Base-by-base conservation (phyloP, 352 stramenopile species). In the Globisporangium iwayamae region DNA sequence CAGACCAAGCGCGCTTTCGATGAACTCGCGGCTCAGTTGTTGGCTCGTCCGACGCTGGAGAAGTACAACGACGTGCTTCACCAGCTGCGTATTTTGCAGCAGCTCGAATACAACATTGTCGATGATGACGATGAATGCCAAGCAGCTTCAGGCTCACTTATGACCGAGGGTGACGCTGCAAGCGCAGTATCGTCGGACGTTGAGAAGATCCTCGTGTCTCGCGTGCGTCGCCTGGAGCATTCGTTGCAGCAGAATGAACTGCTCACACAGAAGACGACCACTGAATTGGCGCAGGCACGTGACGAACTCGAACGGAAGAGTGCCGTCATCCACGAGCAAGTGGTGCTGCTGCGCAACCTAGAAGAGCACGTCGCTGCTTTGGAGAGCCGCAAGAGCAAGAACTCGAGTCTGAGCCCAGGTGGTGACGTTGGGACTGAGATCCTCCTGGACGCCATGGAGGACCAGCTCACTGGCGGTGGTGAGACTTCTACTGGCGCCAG, bases 21-120 rank as follows among this genome's bases (percentile, higher is more conserved):
- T 10, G 68, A 86, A 41, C 60, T 89, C 16, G 65, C 72, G 20
- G 45, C 54, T 8, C 69, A 88, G 20, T 53, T 93, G 7, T 65
- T 68, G 5, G 63, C 69, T n/a, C 82, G 89, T 2, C 95, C 95
- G 28, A 97, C 88, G 5, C 73, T 94, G 60, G 82, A 96, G 50
- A 83, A 85, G 34, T 86, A 94, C 38, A 85, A 97, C 18, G 90
- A 93, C 7, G 87, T 98, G 68, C 79, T 90, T 20, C 81, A 88
- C 36, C 89, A 98, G 60, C 65, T 98, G 7, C 84, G 82, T n/a
- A 85, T 98, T 47, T 66, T 98, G 43, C 94, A 98, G 70, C 85
- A 96, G 52, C 72, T 98, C 9, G 94, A 98, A 59, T 90, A 91
- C 66, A 93, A 93, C 56, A 83, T 91, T 60, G 73, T 93, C 13